Evolutionary conservation across 441 rosid genomes (phyloP).

Genomic region (Hypseocharis bilobata): DNA sequence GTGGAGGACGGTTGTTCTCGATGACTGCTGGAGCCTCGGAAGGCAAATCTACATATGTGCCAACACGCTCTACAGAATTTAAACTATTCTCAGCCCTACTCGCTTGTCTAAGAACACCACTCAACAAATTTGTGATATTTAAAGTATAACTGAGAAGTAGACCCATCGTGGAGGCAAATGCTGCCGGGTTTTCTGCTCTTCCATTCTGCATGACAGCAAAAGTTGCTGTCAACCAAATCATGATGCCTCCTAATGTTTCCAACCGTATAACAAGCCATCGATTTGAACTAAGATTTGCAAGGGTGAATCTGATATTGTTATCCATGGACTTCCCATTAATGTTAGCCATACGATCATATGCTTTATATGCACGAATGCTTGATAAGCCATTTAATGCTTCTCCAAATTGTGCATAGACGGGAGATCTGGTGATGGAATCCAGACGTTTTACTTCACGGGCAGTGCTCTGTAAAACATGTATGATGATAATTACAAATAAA

Average conservation of each 20-base stretch:
- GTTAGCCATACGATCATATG: conserved; percentile 74
- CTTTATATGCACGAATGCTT: conserved; percentile 86
- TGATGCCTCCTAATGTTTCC: conserved; percentile 79
- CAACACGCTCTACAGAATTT: conserved; percentile 83
- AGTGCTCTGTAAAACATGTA: conserved; percentile 4
- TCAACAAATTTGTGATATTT: conserved; percentile 66
- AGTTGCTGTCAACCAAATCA: conserved; percentile 91
- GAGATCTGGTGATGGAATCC: conserved; percentile 78
- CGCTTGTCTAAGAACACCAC: conserved; percentile 72
- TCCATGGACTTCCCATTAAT: conserved; percentile 82
- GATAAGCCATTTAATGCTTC: conserved; percentile 84
- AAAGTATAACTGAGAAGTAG: conserved; percentile 83
- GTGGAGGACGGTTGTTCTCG: conserved; percentile 73
- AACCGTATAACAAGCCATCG: conserved; percentile 87
- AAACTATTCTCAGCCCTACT: conserved; percentile 84
- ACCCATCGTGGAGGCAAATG: conserved; percentile 88
- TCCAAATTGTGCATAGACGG: conserved; percentile 88
- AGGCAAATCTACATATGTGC: conserved; percentile 70
- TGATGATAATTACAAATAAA: not conserved
- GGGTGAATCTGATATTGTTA: conserved; percentile 70
- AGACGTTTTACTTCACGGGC: conserved; percentile 87
- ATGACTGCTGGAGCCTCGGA: conserved; percentile 69
- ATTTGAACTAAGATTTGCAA: conserved; percentile 59
- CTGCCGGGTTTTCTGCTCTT: conserved; percentile 59
- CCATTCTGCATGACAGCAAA: conserved; percentile 88